Percentiles rank a stretch among this genome's conserved stretches.
phyloP scores from a whole-genome alignment of 768 basidiomycete genomes.

The Mycena albidolilacea region DNA sequence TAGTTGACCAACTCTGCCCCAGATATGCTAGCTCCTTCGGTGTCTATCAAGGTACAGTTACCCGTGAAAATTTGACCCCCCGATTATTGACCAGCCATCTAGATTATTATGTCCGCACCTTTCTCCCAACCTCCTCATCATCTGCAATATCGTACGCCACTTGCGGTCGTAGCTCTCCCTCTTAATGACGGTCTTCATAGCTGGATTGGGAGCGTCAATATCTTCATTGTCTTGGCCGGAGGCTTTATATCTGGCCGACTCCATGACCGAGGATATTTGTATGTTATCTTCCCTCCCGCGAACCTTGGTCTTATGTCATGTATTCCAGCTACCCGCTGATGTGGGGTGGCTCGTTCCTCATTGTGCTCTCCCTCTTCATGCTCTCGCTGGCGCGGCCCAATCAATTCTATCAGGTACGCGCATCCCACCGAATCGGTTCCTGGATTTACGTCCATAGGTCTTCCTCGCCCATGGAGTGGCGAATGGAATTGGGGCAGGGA shows the following conservation, averaged over 20 bases:
- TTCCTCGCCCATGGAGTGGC: constrained; percentile 64
- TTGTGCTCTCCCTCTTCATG: constrained; percentile 63
- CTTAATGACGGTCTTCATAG: constrained; percentile 34
- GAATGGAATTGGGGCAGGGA: constrained; percentile 65
- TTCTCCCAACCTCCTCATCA: constrained; percentile 51
- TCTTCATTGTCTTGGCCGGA: constrained; percentile 61
- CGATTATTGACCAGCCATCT: constrained; percentile 31
- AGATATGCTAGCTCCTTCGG: constrained; percentile 57
- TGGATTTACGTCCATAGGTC: constrained; percentile 51
- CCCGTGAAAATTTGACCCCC: constrained; percentile 20
- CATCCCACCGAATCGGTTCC: neutral
- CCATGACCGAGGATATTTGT: constrained; percentile 72
- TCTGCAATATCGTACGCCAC: constrained; percentile 53
- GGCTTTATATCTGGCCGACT: constrained; percentile 63
- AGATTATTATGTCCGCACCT: constrained; percentile 60
- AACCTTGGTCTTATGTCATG: neutral
- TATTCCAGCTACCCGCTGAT: constrained; percentile 58
- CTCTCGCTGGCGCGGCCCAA: constrained; percentile 53
- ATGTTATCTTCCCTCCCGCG: neutral
- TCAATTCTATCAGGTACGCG: constrained; percentile 51
- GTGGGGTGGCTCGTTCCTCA: constrained; percentile 60
- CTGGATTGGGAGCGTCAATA: constrained; percentile 65
- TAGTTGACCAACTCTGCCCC: neutral
- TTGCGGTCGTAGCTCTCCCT: neutral
- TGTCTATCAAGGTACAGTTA: constrained; percentile 50